Percentiles rank a stretch among this genome's conserved stretches.
These are phyloP conservation scores for Coniochaeta sp. DNA, from an alignment of 2,329 filamentous ascomycete species.

Conservation along the genomic window DNA sequence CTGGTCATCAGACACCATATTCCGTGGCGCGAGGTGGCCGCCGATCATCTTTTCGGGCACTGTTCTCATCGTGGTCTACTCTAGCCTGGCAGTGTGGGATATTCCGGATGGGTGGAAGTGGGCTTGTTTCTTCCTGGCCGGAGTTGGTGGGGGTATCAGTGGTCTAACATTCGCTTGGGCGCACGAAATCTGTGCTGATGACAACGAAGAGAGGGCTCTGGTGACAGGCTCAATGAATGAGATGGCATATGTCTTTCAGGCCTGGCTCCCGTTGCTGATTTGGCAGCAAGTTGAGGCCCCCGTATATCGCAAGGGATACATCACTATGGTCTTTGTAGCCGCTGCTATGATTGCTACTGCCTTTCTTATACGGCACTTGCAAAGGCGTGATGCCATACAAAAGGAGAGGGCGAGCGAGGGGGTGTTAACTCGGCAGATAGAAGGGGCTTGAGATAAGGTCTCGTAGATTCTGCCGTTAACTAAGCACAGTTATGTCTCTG, in stretches of 20 bases:
- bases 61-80: conserved; percentile 31
- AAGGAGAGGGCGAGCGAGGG: conserved; percentile 1
- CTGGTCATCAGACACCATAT: conserved; percentile 56
- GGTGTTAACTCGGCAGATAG: background rate
- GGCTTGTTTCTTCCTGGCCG: conserved; percentile 51
- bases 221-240: conserved; percentile 62
- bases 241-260: conserved; percentile 61
- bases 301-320: conserved; percentile 51
- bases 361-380: conserved; percentile 36
- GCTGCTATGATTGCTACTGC: conserved; percentile 41
- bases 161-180: conserved; percentile 40
- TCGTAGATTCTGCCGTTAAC: background rate
- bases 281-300: conserved; percentile 60
- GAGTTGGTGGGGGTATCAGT: conserved; percentile 40
- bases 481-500: background rate
- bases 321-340: conserved; percentile 43
- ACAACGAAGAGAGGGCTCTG: conserved; percentile 58
- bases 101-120: conserved; percentile 51
- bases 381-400: conserved; percentile 29
- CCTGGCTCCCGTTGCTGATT: conserved; percentile 59
- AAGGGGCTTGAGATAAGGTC: background rate
- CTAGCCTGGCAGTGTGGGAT: conserved; percentile 32
- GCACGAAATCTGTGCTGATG: conserved; percentile 39
- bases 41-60: conserved; percentile 49
- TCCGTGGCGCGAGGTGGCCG: conserved; percentile 54